These are phyloP conservation scores for Lyophyllum atratum DNA, from an alignment of 768 basidiomycete species.

Conservation along the genomic window DNA sequence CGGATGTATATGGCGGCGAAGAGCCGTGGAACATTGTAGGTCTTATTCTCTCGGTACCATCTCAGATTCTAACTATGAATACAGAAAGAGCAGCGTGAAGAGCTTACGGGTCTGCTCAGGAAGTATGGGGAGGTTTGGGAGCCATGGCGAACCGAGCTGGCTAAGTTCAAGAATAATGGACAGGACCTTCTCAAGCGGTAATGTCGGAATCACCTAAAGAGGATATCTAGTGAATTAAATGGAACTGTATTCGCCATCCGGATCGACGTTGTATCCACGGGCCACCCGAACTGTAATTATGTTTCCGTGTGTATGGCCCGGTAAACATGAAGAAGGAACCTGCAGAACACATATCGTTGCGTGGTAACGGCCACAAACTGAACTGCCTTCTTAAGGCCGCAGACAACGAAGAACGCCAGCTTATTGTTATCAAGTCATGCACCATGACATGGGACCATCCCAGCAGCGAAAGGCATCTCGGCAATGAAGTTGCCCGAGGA, in stretches of 20 bases:
- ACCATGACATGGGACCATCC: neutral
- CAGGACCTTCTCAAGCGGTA: constrained; percentile 47
- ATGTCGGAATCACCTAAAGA: neutral
- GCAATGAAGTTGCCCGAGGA: neutral
- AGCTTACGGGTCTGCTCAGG: constrained; percentile 68
- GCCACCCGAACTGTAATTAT: neutral
- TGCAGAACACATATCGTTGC: neutral
- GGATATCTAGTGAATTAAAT: neutral
- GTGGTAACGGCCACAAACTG: neutral
- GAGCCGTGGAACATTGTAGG: constrained; percentile 84
- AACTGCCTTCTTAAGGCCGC: neutral
- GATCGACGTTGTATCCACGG: neutral
- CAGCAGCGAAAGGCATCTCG: neutral
- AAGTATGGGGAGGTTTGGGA: constrained; percentile 90
- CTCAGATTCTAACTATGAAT: neutral
- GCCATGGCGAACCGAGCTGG: constrained; percentile 81
- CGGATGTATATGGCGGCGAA: constrained; percentile 85
- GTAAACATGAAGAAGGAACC: neutral
- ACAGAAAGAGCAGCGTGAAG: constrained; percentile 73
- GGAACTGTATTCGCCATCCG: neutral
- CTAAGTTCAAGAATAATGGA: constrained; percentile 74
- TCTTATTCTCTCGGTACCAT: constrained; percentile 15
- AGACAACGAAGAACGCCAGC: neutral
- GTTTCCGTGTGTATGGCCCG: neutral
- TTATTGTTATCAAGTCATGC: neutral